A percentile compares a stretch with the other conserved stretches of the same genome.
These are phyloP conservation scores for Sporothrix pallida DNA, from an alignment of 2,329 filamentous ascomycete species.

Conservation along the genomic window DNA sequence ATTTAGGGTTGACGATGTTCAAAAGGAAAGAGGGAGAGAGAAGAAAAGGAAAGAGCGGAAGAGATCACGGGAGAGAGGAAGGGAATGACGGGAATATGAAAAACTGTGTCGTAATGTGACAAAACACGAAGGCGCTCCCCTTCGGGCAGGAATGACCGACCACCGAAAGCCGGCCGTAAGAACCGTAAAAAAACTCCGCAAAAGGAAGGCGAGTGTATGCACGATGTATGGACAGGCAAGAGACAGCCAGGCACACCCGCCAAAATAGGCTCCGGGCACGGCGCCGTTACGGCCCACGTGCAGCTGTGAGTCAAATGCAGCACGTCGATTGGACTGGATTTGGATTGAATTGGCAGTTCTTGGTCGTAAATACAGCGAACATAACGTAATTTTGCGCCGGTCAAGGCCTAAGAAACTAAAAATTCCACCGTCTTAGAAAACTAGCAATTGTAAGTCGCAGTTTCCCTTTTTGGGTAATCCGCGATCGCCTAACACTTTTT, in stretches of 20 bases:
- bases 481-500: background rate
- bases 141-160: slow-evolving; percentile 26
- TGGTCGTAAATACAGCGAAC: background rate
- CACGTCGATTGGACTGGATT: background rate
- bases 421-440: background rate
- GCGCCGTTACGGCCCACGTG: slow-evolving; percentile 20
- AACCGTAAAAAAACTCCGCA: slow-evolving; percentile 2
- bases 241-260: background rate
- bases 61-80: no score
- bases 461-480: slow-evolving; percentile 25
- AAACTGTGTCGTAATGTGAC: background rate
- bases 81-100: background rate
- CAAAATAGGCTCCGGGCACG: slow-evolving; percentile 7
- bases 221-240: background rate
- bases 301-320: slow-evolving; percentile 23
- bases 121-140: background rate
- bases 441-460: slow-evolving; percentile 26
- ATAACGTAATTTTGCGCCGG: slow-evolving; percentile 10
- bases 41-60: no score
- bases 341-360: background rate
- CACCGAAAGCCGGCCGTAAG: slow-evolving; percentile 20
- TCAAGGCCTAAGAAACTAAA: background rate
- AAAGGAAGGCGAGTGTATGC: slow-evolving; percentile 1
- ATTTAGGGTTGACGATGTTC: background rate
- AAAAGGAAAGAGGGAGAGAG: background rate